Conservation (phyloP, 768 basidiomycete species). For the Imleria badia region DNA sequence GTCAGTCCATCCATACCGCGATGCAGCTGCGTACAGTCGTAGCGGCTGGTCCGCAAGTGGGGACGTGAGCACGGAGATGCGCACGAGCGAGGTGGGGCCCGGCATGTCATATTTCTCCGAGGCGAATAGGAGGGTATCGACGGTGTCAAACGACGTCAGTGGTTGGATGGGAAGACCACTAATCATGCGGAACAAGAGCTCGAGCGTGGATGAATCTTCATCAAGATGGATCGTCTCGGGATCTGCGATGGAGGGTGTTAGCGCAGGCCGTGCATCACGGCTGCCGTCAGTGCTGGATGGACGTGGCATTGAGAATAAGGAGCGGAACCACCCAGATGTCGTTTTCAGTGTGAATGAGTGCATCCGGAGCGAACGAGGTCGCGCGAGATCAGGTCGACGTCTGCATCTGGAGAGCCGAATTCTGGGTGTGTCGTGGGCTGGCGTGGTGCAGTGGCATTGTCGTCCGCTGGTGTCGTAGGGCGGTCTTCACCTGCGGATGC, state of each 20-base stretch:
- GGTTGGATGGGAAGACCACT: slow-evolving; percentile 55
- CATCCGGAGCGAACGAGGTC: slow-evolving; percentile 51
- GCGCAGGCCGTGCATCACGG: not conserved
- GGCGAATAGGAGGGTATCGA: slow-evolving; percentile 59
- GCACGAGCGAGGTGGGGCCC: slow-evolving; percentile 59
- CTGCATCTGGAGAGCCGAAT: slow-evolving; percentile 54
- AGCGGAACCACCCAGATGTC: slow-evolving; percentile 57
- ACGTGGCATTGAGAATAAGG: slow-evolving; percentile 60
- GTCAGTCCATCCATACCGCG: slow-evolving; percentile 57
- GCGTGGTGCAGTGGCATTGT: not conserved
- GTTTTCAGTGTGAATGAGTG: slow-evolving; percentile 59
- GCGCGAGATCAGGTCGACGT: slow-evolving; percentile 52
- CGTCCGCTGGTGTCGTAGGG: not conserved
- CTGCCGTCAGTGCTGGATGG: not conserved
- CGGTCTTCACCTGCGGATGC: slow-evolving; percentile 15
- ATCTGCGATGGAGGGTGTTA: slow-evolving; percentile 9
- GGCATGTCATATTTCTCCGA: slow-evolving; percentile 74
- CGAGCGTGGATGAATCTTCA: slow-evolving; percentile 55
- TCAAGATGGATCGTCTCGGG: slow-evolving; percentile 52
- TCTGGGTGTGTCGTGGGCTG: slow-evolving; percentile 41
- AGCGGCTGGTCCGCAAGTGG: slow-evolving; percentile 50
- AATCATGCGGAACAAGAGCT: slow-evolving; percentile 58
- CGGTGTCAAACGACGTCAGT: slow-evolving; percentile 48
- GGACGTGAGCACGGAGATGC: slow-evolving; percentile 54
- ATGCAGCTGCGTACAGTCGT: slow-evolving; percentile 53